A percentile compares a stretch with the other conserved stretches of the same genome.
Conservation (phyloP, 2,329 filamentous ascomycete genomes). For the Fusarium liriodendri region DNA sequence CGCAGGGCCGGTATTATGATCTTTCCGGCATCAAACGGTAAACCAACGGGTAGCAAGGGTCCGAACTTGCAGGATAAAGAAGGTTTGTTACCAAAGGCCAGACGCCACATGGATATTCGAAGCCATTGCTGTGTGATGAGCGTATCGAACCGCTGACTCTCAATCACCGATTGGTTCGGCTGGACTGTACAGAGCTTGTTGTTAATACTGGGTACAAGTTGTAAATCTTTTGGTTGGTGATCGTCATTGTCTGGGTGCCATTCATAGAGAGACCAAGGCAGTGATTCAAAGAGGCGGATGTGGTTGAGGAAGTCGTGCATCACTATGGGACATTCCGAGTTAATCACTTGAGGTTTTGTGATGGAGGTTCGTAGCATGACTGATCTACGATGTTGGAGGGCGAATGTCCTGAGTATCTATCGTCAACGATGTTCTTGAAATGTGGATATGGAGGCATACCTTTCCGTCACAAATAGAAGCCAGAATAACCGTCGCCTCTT, state of each 20-base stretch:
- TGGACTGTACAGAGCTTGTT: slow-evolving; percentile 43
- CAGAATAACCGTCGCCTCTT: slow-evolving; percentile 47
- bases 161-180: slow-evolving; percentile 43
- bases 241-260: slow-evolving; percentile 42
- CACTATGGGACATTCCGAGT: slow-evolving; percentile 46
- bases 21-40: slow-evolving; percentile 48
- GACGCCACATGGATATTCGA: slow-evolving; percentile 47
- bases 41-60: slow-evolving; percentile 23
- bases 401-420: slow-evolving; percentile 42
- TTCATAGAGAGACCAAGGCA: slow-evolving; percentile 46
- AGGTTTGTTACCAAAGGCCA: slow-evolving; percentile 44
- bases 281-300: slow-evolving; percentile 45
- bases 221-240: slow-evolving; percentile 31
- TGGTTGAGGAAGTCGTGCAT: slow-evolving; percentile 51
- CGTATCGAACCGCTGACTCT: slow-evolving; percentile 49
- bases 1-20: slow-evolving; percentile 43
- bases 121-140: slow-evolving; percentile 50
- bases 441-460: slow-evolving; percentile 20
- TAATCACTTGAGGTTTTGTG: slow-evolving; percentile 46
- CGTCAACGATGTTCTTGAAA: not conserved
- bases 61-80: slow-evolving; percentile 33
- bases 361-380: slow-evolving; percentile 46
- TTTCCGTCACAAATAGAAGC: slow-evolving; percentile 50
- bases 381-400: slow-evolving; percentile 44
- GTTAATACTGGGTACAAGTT: slow-evolving; percentile 42